Evolutionary conservation across 305 asterid species (phyloP), one percentile per base, ranked within the genome.

Genomic region (Fraxinus velutina): DNA sequence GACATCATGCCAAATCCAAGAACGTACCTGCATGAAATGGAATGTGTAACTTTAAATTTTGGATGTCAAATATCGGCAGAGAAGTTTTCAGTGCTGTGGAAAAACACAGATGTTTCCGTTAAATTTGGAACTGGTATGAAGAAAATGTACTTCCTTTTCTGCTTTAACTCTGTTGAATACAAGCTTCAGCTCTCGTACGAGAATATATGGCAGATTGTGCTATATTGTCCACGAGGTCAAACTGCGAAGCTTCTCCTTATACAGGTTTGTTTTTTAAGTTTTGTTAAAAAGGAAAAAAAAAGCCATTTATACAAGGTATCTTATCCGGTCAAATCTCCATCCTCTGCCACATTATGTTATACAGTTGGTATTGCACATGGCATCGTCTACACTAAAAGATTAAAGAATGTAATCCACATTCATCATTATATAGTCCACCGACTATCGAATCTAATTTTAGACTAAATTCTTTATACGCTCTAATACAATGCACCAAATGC

Each of bases 171-270:
- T 4, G 86, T 33, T 29, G 88, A 89, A 0, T 93, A 92, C 86
- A 89, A 84, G 90, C 94, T 94, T 73, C 93, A 93, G 87, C 93
- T 94, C 21, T 88, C 92, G 0, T 87, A 86, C 73, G 93, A 93
- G 79, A 88, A 80, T 76, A 88, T 94, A 64, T 92, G 97, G 97
- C 91, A 94, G 84, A 86, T 93, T 21, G 90, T 89, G 84, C 84
- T 91, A 5, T 86, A 85, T 84, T 70, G 77, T 73, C 79, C 91
- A 30, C 82, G 7, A 70, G 79, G 81, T 78, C 87, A 29, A 75
- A 71, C 75, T 17, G 70, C 77, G 22, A 89, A 77, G 85, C 30
- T 81, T 85, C 92, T 93, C 52, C 88, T 92, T 80, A 83, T 94
- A 85, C 97, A 94, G 98, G 98, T 94, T n/a, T 57, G 24, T 5